phyloP scores from a whole-genome alignment of 2,329 filamentous ascomycete genomes.

The Ramularia endophylla region DNA sequence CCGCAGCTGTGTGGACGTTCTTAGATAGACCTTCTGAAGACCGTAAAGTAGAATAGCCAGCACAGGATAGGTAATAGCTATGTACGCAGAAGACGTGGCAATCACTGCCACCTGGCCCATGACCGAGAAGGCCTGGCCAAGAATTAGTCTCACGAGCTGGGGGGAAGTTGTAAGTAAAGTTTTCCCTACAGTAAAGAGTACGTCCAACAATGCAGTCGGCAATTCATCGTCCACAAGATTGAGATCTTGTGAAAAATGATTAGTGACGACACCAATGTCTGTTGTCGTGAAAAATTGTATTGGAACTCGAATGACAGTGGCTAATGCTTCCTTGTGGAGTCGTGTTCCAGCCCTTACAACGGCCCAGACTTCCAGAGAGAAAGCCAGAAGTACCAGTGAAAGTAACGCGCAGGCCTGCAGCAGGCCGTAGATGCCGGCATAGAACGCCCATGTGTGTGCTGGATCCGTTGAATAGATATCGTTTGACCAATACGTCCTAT shows the following conservation, averaged over 20 bases:
- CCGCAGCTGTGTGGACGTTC: slow-evolving; percentile 44
- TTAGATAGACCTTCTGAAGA: slow-evolving; percentile 44
- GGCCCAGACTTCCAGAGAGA: slow-evolving; percentile 18
- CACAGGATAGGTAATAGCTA: slow-evolving; percentile 19
- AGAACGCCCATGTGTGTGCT: no score
- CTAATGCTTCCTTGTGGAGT: slow-evolving; percentile 16
- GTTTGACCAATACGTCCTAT: no score
- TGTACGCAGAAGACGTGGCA: slow-evolving; percentile 17
- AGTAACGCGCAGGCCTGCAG: no score
- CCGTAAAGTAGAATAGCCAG: slow-evolving; percentile 34
- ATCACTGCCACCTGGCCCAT: slow-evolving; percentile 33
- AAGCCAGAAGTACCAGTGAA: no score
- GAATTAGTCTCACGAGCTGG: slow-evolving; percentile 35
- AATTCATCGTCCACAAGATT: slow-evolving; percentile 42
- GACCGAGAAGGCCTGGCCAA: slow-evolving; percentile 36
- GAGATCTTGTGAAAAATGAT: slow-evolving; percentile 45
- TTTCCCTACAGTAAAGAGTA: no score
- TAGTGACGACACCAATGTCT: slow-evolving; percentile 42
- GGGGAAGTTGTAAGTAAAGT: no score
- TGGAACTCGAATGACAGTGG: slow-evolving; percentile 23
- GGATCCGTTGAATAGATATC: no score
- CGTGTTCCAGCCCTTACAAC: slow-evolving; percentile 15
- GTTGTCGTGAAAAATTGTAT: slow-evolving; percentile 40
- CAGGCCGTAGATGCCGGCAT: no score
- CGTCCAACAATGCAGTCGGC: slow-evolving; percentile 22